phyloP scores from a whole-genome alignment of 2,329 filamentous ascomycete species.

The Epichloe sp. region DNA sequence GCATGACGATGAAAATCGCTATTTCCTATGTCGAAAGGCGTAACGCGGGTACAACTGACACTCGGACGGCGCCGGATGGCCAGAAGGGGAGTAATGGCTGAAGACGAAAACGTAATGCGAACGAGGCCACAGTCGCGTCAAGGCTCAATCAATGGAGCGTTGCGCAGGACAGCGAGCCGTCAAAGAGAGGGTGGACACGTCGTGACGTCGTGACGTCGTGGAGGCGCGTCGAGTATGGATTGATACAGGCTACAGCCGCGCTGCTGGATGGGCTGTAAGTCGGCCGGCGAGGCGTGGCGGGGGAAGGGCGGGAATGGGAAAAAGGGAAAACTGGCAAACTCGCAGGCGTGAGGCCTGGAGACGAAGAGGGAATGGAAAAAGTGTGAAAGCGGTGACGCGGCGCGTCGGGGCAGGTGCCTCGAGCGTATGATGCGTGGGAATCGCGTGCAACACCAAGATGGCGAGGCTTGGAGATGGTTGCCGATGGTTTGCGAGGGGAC shows the following conservation, averaged over 20 bases:
- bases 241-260: constrained; percentile 5
- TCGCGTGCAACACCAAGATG: constrained; percentile 41
- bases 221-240: constrained; percentile 14
- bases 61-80: constrained; percentile 1
- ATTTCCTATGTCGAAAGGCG: constrained; percentile 4
- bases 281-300: constrained; percentile 9
- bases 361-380: constrained; percentile 24
- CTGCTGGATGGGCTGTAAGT: constrained; percentile 2
- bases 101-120: constrained; percentile 3
- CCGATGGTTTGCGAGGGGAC: constrained; percentile 46
- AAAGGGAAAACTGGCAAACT: constrained; percentile 6
- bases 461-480: constrained; percentile 40
- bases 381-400: constrained; percentile 26
- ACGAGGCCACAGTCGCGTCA: constrained; percentile 13
- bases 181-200: constrained; percentile 14
- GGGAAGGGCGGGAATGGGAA: constrained; percentile 4
- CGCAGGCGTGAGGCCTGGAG: constrained; percentile 4
- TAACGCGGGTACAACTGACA: not conserved
- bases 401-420: constrained; percentile 28
- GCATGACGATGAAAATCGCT: constrained; percentile 25
- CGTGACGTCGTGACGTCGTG: constrained; percentile 11
- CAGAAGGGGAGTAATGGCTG: not conserved
- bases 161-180: constrained; percentile 8
- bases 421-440: constrained; percentile 33
- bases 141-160: constrained; percentile 7